These are phyloP conservation scores for Termitomyces sp. DNA, from an alignment of 768 basidiomycete genomes.

Conservation along the genomic window DNA sequence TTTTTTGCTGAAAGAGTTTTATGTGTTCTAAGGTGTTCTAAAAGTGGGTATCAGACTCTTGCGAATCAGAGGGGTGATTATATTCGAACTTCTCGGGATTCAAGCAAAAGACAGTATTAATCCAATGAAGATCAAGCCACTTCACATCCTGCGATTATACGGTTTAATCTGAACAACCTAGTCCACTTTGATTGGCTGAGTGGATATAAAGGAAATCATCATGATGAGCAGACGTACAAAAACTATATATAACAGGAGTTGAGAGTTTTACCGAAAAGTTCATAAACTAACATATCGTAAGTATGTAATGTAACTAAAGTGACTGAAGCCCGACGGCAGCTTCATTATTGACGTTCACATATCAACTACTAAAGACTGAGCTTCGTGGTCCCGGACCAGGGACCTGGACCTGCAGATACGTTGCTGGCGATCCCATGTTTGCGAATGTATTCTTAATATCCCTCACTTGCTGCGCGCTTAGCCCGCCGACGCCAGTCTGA, in stretches of 20 bases:
- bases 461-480: slow-evolving; percentile 57
- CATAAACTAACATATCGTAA: slow-evolving; percentile 3
- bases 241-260: slow-evolving; percentile 1
- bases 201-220: neutral
- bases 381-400: slow-evolving; percentile 11
- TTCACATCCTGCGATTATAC: no score
- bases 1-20: no score
- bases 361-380: slow-evolving; percentile 13
- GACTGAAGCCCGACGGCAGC: neutral
- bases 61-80: no score
- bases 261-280: neutral
- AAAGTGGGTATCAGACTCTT: no score
- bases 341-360: neutral
- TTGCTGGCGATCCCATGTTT: slow-evolving; percentile 26
- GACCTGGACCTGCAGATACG: slow-evolving; percentile 13
- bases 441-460: slow-evolving; percentile 53
- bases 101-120: no score
- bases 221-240: neutral
- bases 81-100: no score
- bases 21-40: no score
- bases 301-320: neutral
- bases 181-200: no score
- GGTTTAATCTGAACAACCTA: no score
- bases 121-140: no score
- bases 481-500: slow-evolving; percentile 28